Base-by-base conservation (phyloP, 495 filamentous ascomycete genomes). In the Peziza echinospora region DNA sequence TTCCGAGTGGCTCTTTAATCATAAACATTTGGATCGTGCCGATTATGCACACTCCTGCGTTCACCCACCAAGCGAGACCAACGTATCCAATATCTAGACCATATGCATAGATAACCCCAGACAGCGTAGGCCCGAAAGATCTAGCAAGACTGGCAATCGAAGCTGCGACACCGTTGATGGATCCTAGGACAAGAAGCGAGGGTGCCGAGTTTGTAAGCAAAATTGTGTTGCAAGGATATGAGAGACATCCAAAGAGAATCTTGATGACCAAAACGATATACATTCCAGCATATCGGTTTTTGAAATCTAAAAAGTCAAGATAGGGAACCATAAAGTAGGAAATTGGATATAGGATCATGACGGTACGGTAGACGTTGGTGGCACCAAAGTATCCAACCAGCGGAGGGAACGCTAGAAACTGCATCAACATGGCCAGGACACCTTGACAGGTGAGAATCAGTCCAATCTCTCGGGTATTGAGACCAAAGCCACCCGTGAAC, bases 1-100 rank as follows among this genome's bases (percentile, higher is more conserved):
- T 40, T 8, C 48, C 34, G 21, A 49, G 45, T 5, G 42, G 52
- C 9, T 50, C 48, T 17, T 43, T 41, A 49, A 59, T 59, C 52
- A 45, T 53, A 7, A 56, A 13, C 5, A 41, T 34, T 44, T 59
- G 56, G 5, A 59, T 28, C n/a, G 80, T 83, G 40, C 84, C 89
- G 43, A 75, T 57, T 7, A 84, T 52, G 49, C 83, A 78, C 25
- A 94, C 74, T 7, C 83, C 41, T 7, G 77, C 81, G 54, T 77
- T 82, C 44, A 73, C 72, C 91, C 91, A 96, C 87, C 89, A 97
- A 7, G 83, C 76, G 5, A 96, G 64, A 41, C 85, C 84, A 16
- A 83, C 82, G 51, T 79, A 82, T 28, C 87, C 86, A 24, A 75
- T 67, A 45, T 75, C 65, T 23, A 93, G 68, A 21, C 91, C 89